Base-by-base conservation (phyloP, 257 asterid genomes). In the Striga asiatica region DNA sequence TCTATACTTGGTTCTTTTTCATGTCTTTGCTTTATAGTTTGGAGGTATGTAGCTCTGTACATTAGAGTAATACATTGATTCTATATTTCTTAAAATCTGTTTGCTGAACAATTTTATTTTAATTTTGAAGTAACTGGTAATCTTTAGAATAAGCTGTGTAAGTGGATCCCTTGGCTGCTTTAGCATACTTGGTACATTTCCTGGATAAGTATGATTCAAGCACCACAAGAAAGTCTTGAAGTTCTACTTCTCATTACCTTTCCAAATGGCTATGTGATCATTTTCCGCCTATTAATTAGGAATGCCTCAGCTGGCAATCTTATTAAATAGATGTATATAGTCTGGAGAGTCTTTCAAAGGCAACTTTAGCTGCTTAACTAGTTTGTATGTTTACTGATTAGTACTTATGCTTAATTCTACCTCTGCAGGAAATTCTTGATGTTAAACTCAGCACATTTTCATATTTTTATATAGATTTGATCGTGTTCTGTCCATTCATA, bases 81-180 rank as follows among this genome's bases (percentile, higher is more conserved):
- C 31, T 31, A 13, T 29, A 28, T 45, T 25, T n/a, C 5, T 5
- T 12, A 61, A 35, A 18, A 50, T 41, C 24, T 27, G 17, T 31
- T 54, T 2, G 3, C 22, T 35, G n/a, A n/a, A n/a, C n/a, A n/a
- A n/a, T n/a, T n/a, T n/a, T n/a, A n/a, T n/a, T n/a, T n/a, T n/a
- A n/a, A n/a, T n/a, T n/a, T n/a, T n/a, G n/a, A n/a, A n/a, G n/a
- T 54, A 50, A 35, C 43, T 52, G 46, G 32, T 63, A 53, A 29
- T 19, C 37, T 16, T 28, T 14, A 8, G 31, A 11, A 10, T 29
- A 22, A 13, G n/a, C 20, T 19, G 18, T 54, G 19, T 19, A 37
- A 42, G 9, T 9, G 18, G 24, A 5, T 17, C 4, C 4, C 8
- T 4, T 46, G 35, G 22, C 14, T n/a, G 17, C n/a, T 29, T 35